Evolutionary conservation across 108 stramenopile species (phyloP).

Genomic region (Bacterosira constricta): DNA sequence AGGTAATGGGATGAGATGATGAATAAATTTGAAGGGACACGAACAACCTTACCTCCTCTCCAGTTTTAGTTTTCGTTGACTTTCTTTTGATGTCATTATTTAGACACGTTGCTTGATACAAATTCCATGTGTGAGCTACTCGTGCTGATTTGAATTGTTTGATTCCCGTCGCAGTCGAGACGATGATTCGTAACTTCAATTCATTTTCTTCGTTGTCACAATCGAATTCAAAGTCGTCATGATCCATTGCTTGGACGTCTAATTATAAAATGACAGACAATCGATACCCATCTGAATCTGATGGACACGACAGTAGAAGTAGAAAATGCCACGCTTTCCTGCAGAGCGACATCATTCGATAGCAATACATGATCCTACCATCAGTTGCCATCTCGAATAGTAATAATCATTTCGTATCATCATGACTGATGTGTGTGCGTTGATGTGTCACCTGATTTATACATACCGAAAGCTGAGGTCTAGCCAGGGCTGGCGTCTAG

Average conservation of each 20-base stretch:
- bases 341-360: slow-evolving; percentile 34
- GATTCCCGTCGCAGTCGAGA: neutral
- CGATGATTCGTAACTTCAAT: slow-evolving; percentile 48
- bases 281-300: neutral
- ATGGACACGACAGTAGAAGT: too few relatives aligned
- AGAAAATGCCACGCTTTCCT: too few relatives aligned
- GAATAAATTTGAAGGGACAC: too few relatives aligned
- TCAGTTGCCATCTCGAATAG: slow-evolving; percentile 83
- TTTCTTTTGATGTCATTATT: too few relatives aligned
- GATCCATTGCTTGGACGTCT: slow-evolving; percentile 53
- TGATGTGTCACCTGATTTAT: neutral
- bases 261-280: slow-evolving; percentile 47
- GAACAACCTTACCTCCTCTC: too few relatives aligned
- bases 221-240: slow-evolving; percentile 67
- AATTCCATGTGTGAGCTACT: slow-evolving; percentile 54
- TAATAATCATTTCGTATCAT: slow-evolving; percentile 35
- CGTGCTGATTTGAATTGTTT: neutral
- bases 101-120: too few relatives aligned
- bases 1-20: too few relatives aligned
- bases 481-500: neutral
- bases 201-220: slow-evolving; percentile 77
- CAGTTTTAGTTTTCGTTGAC: too few relatives aligned
- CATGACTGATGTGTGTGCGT: neutral
- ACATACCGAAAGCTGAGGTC: slow-evolving; percentile 31
- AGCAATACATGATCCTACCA: slow-evolving; percentile 57